Percentiles rank a stretch among this genome's conserved stretches.
Evolutionary conservation across 495 filamentous ascomycete genomes (phyloP).

Genomic region (Xeromyces bisporus): DNA sequence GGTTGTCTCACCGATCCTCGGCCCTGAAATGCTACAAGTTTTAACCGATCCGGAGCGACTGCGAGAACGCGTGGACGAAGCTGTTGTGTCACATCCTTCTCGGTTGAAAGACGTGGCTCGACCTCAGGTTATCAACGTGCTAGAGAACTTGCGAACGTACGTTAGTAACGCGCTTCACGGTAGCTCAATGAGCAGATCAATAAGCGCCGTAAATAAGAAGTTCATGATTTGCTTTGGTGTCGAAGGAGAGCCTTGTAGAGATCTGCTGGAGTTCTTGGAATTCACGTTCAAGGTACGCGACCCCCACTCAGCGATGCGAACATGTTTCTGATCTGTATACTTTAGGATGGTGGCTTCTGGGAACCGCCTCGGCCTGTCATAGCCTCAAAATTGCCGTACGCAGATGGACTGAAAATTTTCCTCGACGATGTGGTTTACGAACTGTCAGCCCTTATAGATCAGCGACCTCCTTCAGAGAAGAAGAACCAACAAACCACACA

Average conservation of each 20-base stretch:
- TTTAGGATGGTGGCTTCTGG: constrained; percentile 24
- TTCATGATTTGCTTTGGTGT: constrained; percentile 53
- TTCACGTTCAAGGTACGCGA: constrained; percentile 32
- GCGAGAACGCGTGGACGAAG: constrained; percentile 32
- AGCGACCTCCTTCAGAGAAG: constrained; percentile 29
- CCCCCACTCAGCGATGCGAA: no score
- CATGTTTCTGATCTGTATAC: no score
- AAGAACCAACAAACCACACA: constrained; percentile 17
- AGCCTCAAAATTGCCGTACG: constrained; percentile 22
- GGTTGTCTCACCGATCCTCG: constrained; percentile 36
- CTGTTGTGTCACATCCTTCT: constrained; percentile 37
- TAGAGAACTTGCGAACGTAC: constrained; percentile 43
- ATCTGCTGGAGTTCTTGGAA: constrained; percentile 44
- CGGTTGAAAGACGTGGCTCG: constrained; percentile 36
- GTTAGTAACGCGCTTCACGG: constrained; percentile 41
- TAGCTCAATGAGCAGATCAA: constrained; percentile 28
- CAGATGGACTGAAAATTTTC: constrained; percentile 27
- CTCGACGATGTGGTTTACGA: constrained; percentile 41
- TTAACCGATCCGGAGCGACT: constrained; percentile 41
- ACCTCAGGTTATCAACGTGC: constrained; percentile 30
- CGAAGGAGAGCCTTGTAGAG: constrained; percentile 36
- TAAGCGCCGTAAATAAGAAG: constrained; percentile 52
- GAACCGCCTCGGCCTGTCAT: constrained; percentile 26
- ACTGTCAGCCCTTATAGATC: constrained; percentile 26
- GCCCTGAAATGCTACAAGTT: constrained; percentile 28